Percentiles rank a stretch among this genome's conserved stretches.
Conservation (phyloP, 805 yeast species). For the Wickerhamomyces alni region DNA sequence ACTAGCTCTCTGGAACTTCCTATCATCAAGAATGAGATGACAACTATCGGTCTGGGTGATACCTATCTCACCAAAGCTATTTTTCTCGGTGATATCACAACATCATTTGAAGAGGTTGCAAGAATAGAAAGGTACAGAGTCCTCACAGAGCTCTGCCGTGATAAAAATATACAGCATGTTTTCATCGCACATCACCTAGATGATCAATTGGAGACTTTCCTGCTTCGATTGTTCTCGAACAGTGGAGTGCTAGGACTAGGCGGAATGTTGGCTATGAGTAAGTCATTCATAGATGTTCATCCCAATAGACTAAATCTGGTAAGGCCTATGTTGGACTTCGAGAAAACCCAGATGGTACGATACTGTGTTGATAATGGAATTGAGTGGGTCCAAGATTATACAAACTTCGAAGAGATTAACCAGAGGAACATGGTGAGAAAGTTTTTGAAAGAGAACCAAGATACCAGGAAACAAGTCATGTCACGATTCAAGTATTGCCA, state of each 20-base stretch:
- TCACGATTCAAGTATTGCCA: conserved; percentile 16
- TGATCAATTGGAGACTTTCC: conserved; percentile 68
- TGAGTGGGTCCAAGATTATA: conserved; percentile 65
- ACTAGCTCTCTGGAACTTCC: conserved; percentile 22
- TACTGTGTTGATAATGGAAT: conserved; percentile 38
- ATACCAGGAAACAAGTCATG: conserved; percentile 8
- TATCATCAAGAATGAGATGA: conserved; percentile 17
- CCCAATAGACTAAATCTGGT: conserved; percentile 22
- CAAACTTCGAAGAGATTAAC: conserved; percentile 50
- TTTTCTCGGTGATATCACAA: conserved; percentile 10
- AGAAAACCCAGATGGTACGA: conserved; percentile 38
- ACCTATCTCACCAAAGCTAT: conserved; percentile 29
- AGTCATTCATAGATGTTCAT: conserved; percentile 12
- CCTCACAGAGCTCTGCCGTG: conserved; percentile 35
- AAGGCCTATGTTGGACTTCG: conserved; percentile 48
- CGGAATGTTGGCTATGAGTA: conserved; percentile 37
- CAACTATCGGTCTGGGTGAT: conserved; percentile 9
- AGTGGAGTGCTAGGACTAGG: conserved; percentile 52
- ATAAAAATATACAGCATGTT: conserved; percentile 29
- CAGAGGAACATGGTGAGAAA: conserved; percentile 50
- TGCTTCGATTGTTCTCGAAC: conserved; percentile 43
- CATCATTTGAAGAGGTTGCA: conserved; percentile 55
- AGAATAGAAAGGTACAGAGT: conserved; percentile 44
- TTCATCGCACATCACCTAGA: conserved; percentile 63
- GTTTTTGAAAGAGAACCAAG: conserved; percentile 12